Evolutionary conservation across 371 early-diverging fungal genomes (phyloP), one percentile per base, ranked within the genome.

Genomic region (Mucor plumbeus): DNA sequence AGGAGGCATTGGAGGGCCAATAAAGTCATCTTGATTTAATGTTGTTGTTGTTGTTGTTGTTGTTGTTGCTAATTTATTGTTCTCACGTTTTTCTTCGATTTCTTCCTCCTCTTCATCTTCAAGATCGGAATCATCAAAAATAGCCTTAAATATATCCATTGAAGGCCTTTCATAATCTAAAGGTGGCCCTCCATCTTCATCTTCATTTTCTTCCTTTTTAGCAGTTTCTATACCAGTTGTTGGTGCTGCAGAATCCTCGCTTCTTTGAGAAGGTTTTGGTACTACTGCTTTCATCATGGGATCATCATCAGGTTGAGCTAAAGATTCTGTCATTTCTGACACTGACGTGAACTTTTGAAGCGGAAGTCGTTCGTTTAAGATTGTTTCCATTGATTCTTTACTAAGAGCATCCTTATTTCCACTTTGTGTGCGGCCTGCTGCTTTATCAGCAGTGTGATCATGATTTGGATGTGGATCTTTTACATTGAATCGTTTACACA

Each of bases 61-160:
- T 11, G 61, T 15, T 15, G 50, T 13, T 19, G 34, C 40, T 43
- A 9, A 35, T 57, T n/a, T 36, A n/a, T 31, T 44, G 13, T 26
- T 34, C 26, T 53, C 9, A 34, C 19, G 7, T 44, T 11, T 50
- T 47, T 59, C 35, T 31, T 69, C 34, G 19, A 69, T 77, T 21
- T 77, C 77, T 15, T 81, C 79, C 9, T 82, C 80, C 26, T 81
- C 83, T 17, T 86, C 88, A 0, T 85, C 82, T 61, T 86, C 86
- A 13, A 77, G 73, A 36, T 89, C 89, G 21, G 88, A 86, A 38
- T 90, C 85, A 34, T 89, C 92, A 76, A 94, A 94, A 57, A 94
- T 94, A 8, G 92, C 92, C 64, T 91, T 90, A 64, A 94, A 94
- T n/a, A 94, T 87, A 71, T 94, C 94, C 90, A 94, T 91, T 0